A percentile compares a stretch with the other conserved stretches of the same genome.
phyloP scores from a whole-genome alignment of 208 protist species.

The Crithidia brevicula region DNA sequence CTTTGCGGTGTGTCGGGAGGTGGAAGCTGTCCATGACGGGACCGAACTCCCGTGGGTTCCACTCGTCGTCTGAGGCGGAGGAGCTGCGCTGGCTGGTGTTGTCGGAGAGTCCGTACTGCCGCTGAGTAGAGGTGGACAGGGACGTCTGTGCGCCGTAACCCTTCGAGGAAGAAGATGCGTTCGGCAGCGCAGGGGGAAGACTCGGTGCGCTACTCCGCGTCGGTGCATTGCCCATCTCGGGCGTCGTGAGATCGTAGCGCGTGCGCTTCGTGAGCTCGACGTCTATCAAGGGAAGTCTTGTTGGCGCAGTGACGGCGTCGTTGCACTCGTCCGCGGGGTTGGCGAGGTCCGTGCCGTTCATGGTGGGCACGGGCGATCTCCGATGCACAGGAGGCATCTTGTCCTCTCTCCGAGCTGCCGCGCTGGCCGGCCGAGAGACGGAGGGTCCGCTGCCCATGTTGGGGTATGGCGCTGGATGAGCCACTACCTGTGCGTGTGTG shows the following conservation, averaged over 20 bases:
- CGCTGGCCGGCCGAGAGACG: neutral
- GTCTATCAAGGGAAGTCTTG: neutral
- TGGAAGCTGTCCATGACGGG: slow-evolving; percentile 1
- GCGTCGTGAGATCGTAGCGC: neutral
- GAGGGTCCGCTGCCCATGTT: slow-evolving; percentile 3
- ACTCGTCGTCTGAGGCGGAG: slow-evolving; percentile 1
- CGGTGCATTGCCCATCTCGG: neutral
- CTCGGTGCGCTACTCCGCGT: neutral
- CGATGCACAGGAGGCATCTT: neutral
- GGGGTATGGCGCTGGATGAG: no score
- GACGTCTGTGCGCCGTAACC: neutral
- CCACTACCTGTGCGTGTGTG: no score
- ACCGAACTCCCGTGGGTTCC: slow-evolving; percentile 17
- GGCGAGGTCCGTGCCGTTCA: neutral
- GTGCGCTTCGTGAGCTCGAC: neutral
- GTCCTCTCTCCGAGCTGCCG: neutral
- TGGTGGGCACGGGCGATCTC: neutral
- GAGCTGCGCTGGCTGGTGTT: slow-evolving; percentile 4
- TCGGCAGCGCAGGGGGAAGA: neutral
- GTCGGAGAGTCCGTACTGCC: slow-evolving; percentile 15
- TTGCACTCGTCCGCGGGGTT: neutral
- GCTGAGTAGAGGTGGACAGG: slow-evolving; percentile 7
- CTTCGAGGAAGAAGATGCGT: neutral
- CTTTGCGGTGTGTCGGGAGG: neutral
- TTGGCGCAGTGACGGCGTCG: neutral